These are phyloP conservation scores for Phytopythium sindhum DNA, from an alignment of 352 stramenopile genomes.

Conservation along the genomic window DNA sequence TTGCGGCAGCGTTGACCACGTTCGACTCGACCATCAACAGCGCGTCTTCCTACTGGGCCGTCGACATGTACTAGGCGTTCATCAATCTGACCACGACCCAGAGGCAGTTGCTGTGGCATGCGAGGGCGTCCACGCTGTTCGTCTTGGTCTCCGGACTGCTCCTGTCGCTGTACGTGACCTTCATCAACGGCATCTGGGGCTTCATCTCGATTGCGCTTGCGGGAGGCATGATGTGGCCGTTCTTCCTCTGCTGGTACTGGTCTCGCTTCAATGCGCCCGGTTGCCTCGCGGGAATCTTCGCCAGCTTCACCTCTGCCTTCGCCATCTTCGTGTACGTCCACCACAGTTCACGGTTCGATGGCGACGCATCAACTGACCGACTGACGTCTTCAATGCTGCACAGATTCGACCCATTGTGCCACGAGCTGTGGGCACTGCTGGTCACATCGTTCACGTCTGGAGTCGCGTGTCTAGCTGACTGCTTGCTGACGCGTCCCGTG, in stretches of 20 bases:
- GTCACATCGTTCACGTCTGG: slow-evolving; percentile 39
- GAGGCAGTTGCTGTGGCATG: slow-evolving; percentile 59
- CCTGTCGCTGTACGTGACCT: slow-evolving; percentile 62
- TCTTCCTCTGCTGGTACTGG: slow-evolving; percentile 65
- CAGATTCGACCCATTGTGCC: slow-evolving; percentile 28
- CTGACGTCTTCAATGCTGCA: not conserved
- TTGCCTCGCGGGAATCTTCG: slow-evolving; percentile 34
- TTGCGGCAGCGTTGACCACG: slow-evolving; percentile 70
- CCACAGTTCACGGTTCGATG: too few relatives aligned
- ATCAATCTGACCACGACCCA: slow-evolving; percentile 55
- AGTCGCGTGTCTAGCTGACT: slow-evolving; percentile 23
- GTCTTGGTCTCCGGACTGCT: slow-evolving; percentile 57
- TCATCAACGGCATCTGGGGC: slow-evolving; percentile 79
- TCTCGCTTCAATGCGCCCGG: slow-evolving; percentile 49
- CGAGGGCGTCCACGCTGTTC: slow-evolving; percentile 47
- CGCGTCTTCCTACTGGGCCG: slow-evolving; percentile 73
- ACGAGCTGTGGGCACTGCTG: slow-evolving; percentile 32
- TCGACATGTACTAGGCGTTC: slow-evolving; percentile 76
- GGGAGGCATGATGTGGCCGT: slow-evolving; percentile 51
- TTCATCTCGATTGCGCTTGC: slow-evolving; percentile 78
- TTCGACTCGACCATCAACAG: slow-evolving; percentile 83
- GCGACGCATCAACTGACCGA: not conserved
- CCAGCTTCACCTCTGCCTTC: slow-evolving; percentile 33
- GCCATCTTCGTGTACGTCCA: slow-evolving; percentile 39
- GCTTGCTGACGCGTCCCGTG: slow-evolving; percentile 39